phyloP scores from a whole-genome alignment of 164 flowering plant genomes.

The Tetracentron sinense region DNA sequence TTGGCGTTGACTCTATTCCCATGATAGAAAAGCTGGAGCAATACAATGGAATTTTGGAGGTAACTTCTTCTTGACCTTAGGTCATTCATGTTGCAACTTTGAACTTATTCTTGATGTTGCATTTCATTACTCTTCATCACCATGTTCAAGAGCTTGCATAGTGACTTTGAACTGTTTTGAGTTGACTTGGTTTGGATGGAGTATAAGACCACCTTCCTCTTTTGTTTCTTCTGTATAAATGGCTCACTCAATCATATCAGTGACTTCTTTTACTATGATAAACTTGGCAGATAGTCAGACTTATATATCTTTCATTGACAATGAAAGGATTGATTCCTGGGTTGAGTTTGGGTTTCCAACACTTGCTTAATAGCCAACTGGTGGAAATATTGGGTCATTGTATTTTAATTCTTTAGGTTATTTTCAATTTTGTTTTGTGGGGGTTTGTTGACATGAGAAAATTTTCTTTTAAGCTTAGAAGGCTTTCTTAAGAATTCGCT shows the following conservation, averaged over 20 bases:
- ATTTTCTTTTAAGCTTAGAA: not conserved
- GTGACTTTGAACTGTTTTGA: not conserved
- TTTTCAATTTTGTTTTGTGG: not conserved
- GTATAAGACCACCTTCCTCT: not conserved
- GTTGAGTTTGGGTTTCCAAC: not conserved
- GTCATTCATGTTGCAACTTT: not conserved
- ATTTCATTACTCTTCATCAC: not conserved
- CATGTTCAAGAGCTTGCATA: not conserved
- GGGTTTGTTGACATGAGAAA: not conserved
- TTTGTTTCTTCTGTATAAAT: not conserved
- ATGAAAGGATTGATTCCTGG: not conserved
- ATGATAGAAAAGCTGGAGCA: conserved; percentile 93
- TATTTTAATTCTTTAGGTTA: not conserved
- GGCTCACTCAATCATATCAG: not conserved
- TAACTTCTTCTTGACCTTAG: conserved; percentile 18
- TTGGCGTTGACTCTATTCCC: conserved; percentile 86
- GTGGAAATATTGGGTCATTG: too few relatives aligned
- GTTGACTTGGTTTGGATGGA: not conserved
- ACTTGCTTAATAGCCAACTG: not conserved
- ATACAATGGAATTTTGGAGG: conserved; percentile 77
- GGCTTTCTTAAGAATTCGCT: not conserved
- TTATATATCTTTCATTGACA: too few relatives aligned
- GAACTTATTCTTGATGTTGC: not conserved
- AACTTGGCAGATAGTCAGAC: too few relatives aligned
- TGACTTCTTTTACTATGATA: not conserved